Evolutionary conservation across 768 basidiomycete species (phyloP).

Genomic region (Boletus speciosus): DNA sequence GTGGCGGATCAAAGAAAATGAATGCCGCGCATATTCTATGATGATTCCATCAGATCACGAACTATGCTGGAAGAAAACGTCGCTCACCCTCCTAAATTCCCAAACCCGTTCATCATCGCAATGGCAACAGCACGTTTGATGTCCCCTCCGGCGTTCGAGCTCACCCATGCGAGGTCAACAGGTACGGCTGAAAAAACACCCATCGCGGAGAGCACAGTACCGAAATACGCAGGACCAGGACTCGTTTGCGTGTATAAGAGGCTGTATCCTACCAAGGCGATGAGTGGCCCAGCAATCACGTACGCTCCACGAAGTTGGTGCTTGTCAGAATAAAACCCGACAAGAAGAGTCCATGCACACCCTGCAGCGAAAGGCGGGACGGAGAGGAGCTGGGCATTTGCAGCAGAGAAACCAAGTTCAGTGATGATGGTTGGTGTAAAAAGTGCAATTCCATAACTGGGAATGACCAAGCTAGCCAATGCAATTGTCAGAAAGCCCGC

Average conservation of each 20-base stretch:
- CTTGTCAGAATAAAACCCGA: slow-evolving; percentile 42
- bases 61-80: slow-evolving; percentile 9
- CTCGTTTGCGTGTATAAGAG: slow-evolving; percentile 36
- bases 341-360: slow-evolving; percentile 36
- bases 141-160: slow-evolving; percentile 53
- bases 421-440: slow-evolving; percentile 25
- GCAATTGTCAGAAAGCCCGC: not conserved
- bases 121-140: slow-evolving; percentile 46
- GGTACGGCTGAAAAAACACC: slow-evolving; percentile 48
- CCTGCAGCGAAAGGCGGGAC: slow-evolving; percentile 46
- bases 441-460: not conserved
- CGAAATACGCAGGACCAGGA: slow-evolving; percentile 35
- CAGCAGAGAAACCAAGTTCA: slow-evolving; percentile 46
- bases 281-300: slow-evolving; percentile 36
- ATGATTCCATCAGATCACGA: not conserved
- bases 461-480: not conserved
- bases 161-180: slow-evolving; percentile 48
- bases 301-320: slow-evolving; percentile 43
- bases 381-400: slow-evolving; percentile 45
- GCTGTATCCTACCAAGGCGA: slow-evolving; percentile 47
- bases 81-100: slow-evolving; percentile 51
- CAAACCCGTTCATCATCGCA: slow-evolving; percentile 50
- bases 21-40: slow-evolving; percentile 39
- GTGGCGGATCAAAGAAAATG: slow-evolving; percentile 38
- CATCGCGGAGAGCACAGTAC: slow-evolving; percentile 44